Percentiles rank a stretch among this genome's conserved stretches.
phyloP scores from a whole-genome alignment of 2,329 filamentous ascomycete genomes.

The Trichoderma harzianum region DNA sequence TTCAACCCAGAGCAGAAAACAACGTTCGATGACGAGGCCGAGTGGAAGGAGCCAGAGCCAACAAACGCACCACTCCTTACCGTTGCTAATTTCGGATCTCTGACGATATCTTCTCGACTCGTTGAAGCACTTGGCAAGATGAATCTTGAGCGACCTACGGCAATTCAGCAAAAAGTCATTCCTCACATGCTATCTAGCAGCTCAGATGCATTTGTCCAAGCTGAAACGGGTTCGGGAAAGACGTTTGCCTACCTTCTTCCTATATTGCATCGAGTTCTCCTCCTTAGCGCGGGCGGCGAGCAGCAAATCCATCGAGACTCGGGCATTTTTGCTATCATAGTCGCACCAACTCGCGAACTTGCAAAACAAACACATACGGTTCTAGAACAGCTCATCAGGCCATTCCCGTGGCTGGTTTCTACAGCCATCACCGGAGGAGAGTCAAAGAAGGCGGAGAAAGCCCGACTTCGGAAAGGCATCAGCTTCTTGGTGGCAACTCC shows the following conservation, averaged over 20 bases:
- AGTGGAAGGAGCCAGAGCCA: conserved; percentile 61
- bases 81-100: conserved; percentile 79
- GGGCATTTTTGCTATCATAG: conserved; percentile 87
- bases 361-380: conserved; percentile 92
- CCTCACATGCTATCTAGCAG: conserved; percentile 75
- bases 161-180: conserved; percentile 89
- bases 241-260: conserved; percentile 94
- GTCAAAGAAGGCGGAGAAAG: conserved; percentile 79
- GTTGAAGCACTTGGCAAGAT: conserved; percentile 85
- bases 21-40: conserved; percentile 46
- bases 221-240: conserved; percentile 96
- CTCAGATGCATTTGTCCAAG: conserved; percentile 91
- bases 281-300: conserved; percentile 60
- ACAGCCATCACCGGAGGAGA: conserved; percentile 74
- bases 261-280: conserved; percentile 82
- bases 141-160: conserved; percentile 83
- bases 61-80: conserved; percentile 88
- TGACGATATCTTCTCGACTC: conserved; percentile 77
- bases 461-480: conserved; percentile 85
- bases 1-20: conserved; percentile 77
- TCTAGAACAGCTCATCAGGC: conserved; percentile 79
- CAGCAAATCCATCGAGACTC: conserved; percentile 73
- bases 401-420: conserved; percentile 89
- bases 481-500: conserved; percentile 96
- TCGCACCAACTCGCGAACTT: conserved; percentile 89